Evolutionary conservation across 2,329 filamentous ascomycete genomes (phyloP), one percentile per base, ranked within the genome.

Genomic region (Ambrosiella xylebori): DNA sequence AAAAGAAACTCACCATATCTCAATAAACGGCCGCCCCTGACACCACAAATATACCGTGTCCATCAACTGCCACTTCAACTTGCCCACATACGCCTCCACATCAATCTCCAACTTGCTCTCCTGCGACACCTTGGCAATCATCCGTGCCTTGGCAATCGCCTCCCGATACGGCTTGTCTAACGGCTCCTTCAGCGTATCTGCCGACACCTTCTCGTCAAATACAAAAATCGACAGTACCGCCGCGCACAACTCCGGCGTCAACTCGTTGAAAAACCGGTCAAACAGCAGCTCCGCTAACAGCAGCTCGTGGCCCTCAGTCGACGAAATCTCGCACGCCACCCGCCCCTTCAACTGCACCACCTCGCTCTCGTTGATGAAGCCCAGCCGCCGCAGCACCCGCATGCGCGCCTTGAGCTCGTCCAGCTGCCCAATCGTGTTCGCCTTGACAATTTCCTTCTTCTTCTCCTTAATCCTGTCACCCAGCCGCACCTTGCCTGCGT

Each of bases 341-440:
- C 94, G 87, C 9, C 91, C 93, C 73, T 98, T 98, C 66, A 97
- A 80, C 73, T 97, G 86, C 7, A 98, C 90, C 1, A 98, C 90
- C 68, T 97, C 93, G 56, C 82, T 80, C 61, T 97, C 93, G 68
- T 95, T 94, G 71, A 96, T 94, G 71, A 98, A 98, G 3, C 87
- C 88, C 9, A 98, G 80, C 57, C 93, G 88, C 52, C 94, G 88
- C 37, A 98, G 78, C 3, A 98, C 93, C 64, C 93, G 85, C 74
- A 96, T 98, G 62, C 93, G 85, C 62, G 87, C 89, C 74, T 97
- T 97, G 61, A 98, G 79, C 71, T 98, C 93, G 65, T 98, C 93
- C 62, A 97, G 78, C 69, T 98, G 91, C 60, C 93, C 84, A 60
- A 97, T 86, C 61, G 86, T 89, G 68, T 94, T 81, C 0, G 89